Evolutionary conservation across 2,329 filamentous ascomycete genomes (phyloP).

Genomic region (Metarhizium guizhouense): DNA sequence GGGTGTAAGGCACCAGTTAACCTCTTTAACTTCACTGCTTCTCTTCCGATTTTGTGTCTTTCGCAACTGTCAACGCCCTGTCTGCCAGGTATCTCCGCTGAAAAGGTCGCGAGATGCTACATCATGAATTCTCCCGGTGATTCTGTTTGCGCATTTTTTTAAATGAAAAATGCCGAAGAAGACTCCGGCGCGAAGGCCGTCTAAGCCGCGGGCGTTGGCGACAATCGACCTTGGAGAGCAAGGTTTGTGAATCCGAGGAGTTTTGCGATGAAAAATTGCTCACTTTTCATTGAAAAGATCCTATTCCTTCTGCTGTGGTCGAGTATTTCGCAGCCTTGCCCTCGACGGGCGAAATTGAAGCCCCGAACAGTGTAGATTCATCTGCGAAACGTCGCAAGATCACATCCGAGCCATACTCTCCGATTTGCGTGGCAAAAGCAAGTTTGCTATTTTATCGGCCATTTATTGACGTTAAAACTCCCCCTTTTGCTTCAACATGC

Average conservation of each 20-base stretch:
- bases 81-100: not conserved
- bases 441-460: slow-evolving; percentile 18
- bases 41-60: not conserved
- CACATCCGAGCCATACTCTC: slow-evolving; percentile 3
- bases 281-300: slow-evolving; percentile 11
- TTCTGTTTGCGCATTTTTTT: not conserved
- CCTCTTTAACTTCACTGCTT: not conserved
- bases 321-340: slow-evolving; percentile 15
- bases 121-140: not conserved
- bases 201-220: not conserved
- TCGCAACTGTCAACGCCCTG: not conserved
- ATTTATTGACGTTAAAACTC: slow-evolving; percentile 9
- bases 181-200: not conserved
- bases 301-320: slow-evolving; percentile 15
- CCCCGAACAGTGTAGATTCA: slow-evolving; percentile 8
- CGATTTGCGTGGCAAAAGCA: slow-evolving; percentile 18
- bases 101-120: not conserved
- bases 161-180: slow-evolving; percentile 5
- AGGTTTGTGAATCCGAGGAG: slow-evolving; percentile 13
- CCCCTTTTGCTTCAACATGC: slow-evolving; percentile 5
- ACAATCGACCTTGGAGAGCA: slow-evolving; percentile 13
- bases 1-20: not conserved
- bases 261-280: not conserved
- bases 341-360: slow-evolving; percentile 6
- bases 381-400: slow-evolving; percentile 24